phyloP scores from a whole-genome alignment of 495 filamentous ascomycete species.

The Astrothelium macrocarpum region DNA sequence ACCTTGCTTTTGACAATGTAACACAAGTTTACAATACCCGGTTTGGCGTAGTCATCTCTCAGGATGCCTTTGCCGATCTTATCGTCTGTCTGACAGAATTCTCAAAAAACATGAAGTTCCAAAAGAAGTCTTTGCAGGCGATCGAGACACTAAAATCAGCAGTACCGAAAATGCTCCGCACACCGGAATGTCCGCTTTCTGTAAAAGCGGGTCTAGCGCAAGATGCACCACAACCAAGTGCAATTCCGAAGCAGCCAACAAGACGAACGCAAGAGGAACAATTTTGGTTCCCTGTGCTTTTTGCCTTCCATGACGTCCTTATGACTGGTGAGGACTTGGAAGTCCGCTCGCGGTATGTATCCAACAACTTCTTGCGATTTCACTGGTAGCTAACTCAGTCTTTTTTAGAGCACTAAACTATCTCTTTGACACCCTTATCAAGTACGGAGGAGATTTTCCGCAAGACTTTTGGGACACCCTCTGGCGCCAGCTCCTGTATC shows the following conservation, averaged over 20 bases:
- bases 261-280: constrained; percentile 81
- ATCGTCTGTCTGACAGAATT: constrained; percentile 96
- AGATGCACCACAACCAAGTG: constrained; percentile 37
- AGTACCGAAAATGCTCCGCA: constrained; percentile 86
- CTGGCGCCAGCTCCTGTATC: constrained; percentile 91
- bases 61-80: constrained; percentile 93
- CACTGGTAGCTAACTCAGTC: background rate
- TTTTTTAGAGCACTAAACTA: constrained; percentile 73
- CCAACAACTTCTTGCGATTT: background rate
- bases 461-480: constrained; percentile 96
- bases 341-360: constrained; percentile 58
- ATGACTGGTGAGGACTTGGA: constrained; percentile 99
- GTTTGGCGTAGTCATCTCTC: constrained; percentile 90
- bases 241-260: constrained; percentile 42
- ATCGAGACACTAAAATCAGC: constrained; percentile 91
- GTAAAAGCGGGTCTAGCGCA: constrained; percentile 37
- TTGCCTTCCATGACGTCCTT: constrained; percentile 95
- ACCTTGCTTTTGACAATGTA: constrained; percentile 91
- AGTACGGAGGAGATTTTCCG: constrained; percentile 85
- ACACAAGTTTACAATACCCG: constrained; percentile 96
- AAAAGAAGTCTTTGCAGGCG: constrained; percentile 93
- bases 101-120: constrained; percentile 94
- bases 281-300: constrained; percentile 96
- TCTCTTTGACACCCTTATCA: constrained; percentile 85
- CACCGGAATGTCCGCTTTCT: constrained; percentile 89